Evolutionary conservation across 1,284 basidiomycete genomes (phyloP), one percentile per base, ranked within the genome.

Genomic region (Sporisorium scitamineum): DNA sequence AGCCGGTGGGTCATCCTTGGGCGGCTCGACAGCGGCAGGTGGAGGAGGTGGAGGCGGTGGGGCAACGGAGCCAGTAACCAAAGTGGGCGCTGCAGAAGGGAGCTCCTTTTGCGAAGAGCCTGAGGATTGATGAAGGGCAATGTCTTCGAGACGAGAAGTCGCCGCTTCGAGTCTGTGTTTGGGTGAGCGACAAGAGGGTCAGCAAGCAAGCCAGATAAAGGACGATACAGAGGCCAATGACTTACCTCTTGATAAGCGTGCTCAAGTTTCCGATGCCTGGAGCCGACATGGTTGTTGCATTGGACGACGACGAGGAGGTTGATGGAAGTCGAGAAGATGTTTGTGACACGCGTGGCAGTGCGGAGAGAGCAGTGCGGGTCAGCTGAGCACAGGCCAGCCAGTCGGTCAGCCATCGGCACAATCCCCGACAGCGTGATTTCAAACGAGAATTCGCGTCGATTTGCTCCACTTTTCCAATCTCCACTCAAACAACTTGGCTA

Each of bases 91-190:
- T 44, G 69, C 66, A 22, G 50, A 56, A 18, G 61, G 41, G 22
- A 59, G 54, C 9, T 74, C 71, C 24, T 42, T 69, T 18, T 63
- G 58, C 11, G 63, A 51, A 24, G 37, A 50, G 50, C 65, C 52
- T n/a, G 69, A 48, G 29, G 67, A 50, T 61, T 76, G 56, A 47
- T 88, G 87, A 66, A 88, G 86, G 58, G 92, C 93, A 68, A 97
- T 89, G 85, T 99, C 96, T 87, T 99, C 96, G 29, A 99, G 90
- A 58, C 96, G 91, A 55, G 94, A 94, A 9, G 95, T 95, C 3
- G 94, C 94, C 50, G 97, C 96, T 88, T 96, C 93, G 27, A 85
- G 78, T 42, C 82, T 84, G 54, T 39, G 14, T 42, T 42, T 24
- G 32, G 34, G n/a, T 39, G 2, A 5, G n/a, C n/a, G 44, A 29